A percentile compares a stretch with the other conserved stretches of the same genome.
Evolutionary conservation across 805 yeast species (phyloP).

Genomic region (Wickerhamiella kurtzmanii): DNA sequence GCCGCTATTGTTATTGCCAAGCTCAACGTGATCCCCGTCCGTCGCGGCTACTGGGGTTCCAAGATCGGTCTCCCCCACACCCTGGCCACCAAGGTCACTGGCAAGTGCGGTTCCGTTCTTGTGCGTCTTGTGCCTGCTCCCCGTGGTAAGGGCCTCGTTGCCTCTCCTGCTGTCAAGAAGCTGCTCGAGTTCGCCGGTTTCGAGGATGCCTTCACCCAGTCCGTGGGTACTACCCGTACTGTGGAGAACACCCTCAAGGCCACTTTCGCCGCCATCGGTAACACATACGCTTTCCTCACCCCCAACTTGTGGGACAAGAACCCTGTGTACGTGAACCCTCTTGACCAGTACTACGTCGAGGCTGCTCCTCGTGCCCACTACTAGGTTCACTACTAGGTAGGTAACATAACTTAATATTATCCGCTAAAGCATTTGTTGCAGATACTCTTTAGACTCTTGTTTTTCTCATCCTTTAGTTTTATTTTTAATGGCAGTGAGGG

Average conservation of each 20-base stretch:
- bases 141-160: constrained; percentile 99
- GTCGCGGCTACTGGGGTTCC: constrained; percentile 99
- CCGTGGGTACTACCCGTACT: constrained; percentile 99
- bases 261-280: constrained; percentile 97
- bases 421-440: too few relatives aligned
- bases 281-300: constrained; percentile 99
- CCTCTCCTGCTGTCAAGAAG: constrained; percentile 99
- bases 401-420: neutral
- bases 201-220: constrained; percentile 97
- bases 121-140: constrained; percentile 99
- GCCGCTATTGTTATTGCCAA: constrained; percentile 99
- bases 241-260: constrained; percentile 99
- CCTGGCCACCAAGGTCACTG: constrained; percentile 92
- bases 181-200: constrained; percentile 98
- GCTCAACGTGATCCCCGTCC: constrained; percentile 96
- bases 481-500: too few relatives aligned
- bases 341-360: constrained; percentile 60
- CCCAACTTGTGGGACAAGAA: constrained; percentile 95
- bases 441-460: too few relatives aligned
- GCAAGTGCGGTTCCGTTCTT: constrained; percentile 99
- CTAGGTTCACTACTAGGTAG: too few relatives aligned
- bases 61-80: constrained; percentile 99
- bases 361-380: constrained; percentile 12
- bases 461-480: too few relatives aligned
- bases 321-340: constrained; percentile 79